phyloP scores from a whole-genome alignment of 208 protist species.

The Sergeia podlipaevii region DNA sequence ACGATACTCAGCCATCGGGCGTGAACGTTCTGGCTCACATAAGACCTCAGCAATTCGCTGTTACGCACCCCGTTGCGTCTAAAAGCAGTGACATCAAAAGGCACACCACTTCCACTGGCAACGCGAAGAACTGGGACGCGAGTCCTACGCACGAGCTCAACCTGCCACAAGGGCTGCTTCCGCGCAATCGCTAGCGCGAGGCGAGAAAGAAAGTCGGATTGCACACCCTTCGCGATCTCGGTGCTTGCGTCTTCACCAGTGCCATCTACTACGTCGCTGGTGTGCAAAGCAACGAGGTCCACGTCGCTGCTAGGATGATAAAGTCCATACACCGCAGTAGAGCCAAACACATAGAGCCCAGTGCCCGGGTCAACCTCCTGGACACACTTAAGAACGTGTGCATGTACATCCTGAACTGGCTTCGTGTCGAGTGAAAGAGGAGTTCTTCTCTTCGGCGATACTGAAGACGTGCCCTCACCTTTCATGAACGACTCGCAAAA shows the following conservation, averaged over 20 bases:
- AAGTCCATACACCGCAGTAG: slow-evolving; percentile 67
- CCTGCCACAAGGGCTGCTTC: slow-evolving; percentile 41
- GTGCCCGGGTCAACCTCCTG: slow-evolving; percentile 39
- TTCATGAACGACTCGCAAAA: background rate
- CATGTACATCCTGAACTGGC: slow-evolving; percentile 38
- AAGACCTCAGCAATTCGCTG: slow-evolving; percentile 66
- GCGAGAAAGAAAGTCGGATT: slow-evolving; percentile 52
- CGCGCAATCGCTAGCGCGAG: slow-evolving; percentile 17
- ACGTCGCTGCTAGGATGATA: slow-evolving; percentile 69
- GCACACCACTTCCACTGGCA: slow-evolving; percentile 19
- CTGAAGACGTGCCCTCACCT: slow-evolving; percentile 10
- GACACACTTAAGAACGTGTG: slow-evolving; percentile 35
- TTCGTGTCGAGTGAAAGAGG: slow-evolving; percentile 34
- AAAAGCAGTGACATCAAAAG: slow-evolving; percentile 80
- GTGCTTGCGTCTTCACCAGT: slow-evolving; percentile 51
- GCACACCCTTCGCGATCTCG: slow-evolving; percentile 59
- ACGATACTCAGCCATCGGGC: slow-evolving; percentile 71
- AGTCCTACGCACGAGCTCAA: slow-evolving; percentile 73
- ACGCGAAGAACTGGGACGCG: slow-evolving; percentile 87
- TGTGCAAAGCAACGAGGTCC: slow-evolving; percentile 69
- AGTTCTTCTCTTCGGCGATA: slow-evolving; percentile 5
- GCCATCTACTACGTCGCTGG: slow-evolving; percentile 35
- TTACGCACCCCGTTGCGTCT: slow-evolving; percentile 87
- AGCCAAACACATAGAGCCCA: slow-evolving; percentile 79
- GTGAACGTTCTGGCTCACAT: slow-evolving; percentile 60